Conservation (phyloP, 1,284 basidiomycete genomes). For the Tylopilus sp. region DNA sequence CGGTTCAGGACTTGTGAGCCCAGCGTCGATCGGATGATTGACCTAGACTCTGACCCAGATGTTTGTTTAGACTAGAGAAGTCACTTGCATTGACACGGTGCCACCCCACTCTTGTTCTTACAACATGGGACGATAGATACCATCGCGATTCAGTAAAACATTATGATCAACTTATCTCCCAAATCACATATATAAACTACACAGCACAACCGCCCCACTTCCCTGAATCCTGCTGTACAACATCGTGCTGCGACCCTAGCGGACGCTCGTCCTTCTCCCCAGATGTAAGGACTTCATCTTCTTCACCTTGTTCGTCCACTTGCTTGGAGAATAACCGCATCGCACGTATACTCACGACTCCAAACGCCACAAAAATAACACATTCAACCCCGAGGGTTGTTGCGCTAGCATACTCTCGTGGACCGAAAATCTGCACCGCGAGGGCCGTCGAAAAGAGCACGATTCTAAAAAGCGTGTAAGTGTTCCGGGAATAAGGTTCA, state of each 20-base stretch:
- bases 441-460: slow-evolving; percentile 21
- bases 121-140: no score
- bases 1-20: no score
- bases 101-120: no score
- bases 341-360: neutral
- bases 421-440: slow-evolving; percentile 20
- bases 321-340: slow-evolving; percentile 16
- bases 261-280: neutral
- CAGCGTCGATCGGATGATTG: neutral
- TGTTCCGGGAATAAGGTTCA: neutral
- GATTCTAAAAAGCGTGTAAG: slow-evolving; percentile 14
- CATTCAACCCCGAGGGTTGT: slow-evolving; percentile 20
- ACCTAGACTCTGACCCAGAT: neutral
- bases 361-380: slow-evolving; percentile 15
- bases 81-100: no score
- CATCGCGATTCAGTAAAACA: no score
- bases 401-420: neutral
- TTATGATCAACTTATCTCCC: neutral
- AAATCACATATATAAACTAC: neutral
- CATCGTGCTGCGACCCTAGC: neutral
- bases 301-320: neutral
- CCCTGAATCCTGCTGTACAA: neutral
- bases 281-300: neutral
- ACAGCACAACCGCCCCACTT: neutral
- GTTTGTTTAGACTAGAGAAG: no score